Conservation (phyloP, 2,329 filamentous ascomycete species). For the Tympanopsis confertula region DNA sequence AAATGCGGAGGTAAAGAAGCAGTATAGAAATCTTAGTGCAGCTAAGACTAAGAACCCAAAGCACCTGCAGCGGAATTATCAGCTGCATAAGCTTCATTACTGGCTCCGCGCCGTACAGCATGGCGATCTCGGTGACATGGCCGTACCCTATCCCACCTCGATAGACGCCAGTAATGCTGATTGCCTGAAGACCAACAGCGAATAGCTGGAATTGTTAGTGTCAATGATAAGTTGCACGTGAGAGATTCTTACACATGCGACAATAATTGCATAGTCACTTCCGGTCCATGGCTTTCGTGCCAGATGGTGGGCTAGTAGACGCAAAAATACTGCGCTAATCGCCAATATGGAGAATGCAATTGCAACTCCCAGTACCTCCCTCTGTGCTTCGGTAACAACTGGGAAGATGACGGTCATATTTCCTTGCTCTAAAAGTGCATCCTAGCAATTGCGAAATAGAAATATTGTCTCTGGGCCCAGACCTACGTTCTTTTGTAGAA, state of each 20-base stretch:
- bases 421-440: too few relatives aligned
- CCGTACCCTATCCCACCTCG: constrained; percentile 11
- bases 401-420: too few relatives aligned
- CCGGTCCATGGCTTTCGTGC: constrained; percentile 6
- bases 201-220: constrained; percentile 6
- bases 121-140: constrained; percentile 7
- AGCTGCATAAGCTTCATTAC: constrained; percentile 10
- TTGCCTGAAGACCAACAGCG: constrained; percentile 9
- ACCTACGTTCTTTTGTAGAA: too few relatives aligned
- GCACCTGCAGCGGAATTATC: constrained; percentile 11
- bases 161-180: constrained; percentile 11
- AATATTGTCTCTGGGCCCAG: too few relatives aligned
- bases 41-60: constrained; percentile 3
- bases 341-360: too few relatives aligned
- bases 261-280: constrained; percentile 11
- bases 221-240: not conserved
- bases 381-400: too few relatives aligned
- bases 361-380: too few relatives aligned
- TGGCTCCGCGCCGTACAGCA: constrained; percentile 7
- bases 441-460: too few relatives aligned
- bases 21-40: not conserved
- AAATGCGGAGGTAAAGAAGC: not conserved
- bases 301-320: too few relatives aligned
- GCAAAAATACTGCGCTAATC: too few relatives aligned
- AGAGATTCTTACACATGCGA: constrained; percentile 7